phyloP scores from a whole-genome alignment of 2,329 filamentous ascomycete species.

The Botrytis aclada region DNA sequence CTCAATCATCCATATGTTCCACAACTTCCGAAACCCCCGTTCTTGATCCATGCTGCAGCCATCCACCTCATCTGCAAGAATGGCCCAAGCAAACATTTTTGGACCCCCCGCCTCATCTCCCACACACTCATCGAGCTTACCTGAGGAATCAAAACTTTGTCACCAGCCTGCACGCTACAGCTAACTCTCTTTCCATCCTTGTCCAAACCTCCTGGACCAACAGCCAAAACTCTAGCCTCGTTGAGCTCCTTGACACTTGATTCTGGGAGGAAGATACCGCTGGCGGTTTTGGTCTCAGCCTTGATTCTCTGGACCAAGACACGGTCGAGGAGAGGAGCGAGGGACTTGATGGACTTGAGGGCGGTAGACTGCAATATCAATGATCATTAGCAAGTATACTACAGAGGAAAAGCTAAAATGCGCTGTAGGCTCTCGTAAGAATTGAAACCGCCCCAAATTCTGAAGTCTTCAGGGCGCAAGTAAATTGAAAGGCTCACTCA shows the following conservation, averaged over 20 bases:
- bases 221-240: conserved; percentile 92
- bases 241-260: conserved; percentile 97
- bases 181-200: conserved; percentile 84
- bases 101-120: neutral
- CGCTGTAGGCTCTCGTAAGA: neutral
- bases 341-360: conserved; percentile 91
- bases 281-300: conserved; percentile 92
- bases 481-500: neutral
- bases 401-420: neutral
- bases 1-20: neutral
- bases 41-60: neutral
- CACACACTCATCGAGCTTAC: conserved; percentile 48
- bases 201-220: conserved; percentile 84
- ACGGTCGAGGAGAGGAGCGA: conserved; percentile 94
- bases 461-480: neutral
- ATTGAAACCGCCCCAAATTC: neutral
- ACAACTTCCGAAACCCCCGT: neutral
- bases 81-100: conserved; percentile 10
- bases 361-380: conserved; percentile 55
- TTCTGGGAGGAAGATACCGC: conserved; percentile 97
- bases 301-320: conserved; percentile 98
- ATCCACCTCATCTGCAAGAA: conserved; percentile 8
- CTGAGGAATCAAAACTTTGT: conserved; percentile 94
- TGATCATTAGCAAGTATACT: neutral
- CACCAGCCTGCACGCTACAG: conserved; percentile 78